Evolutionary conservation across 352 stramenopile genomes (phyloP).

Genomic region (Phytophthora fragariae): DNA sequence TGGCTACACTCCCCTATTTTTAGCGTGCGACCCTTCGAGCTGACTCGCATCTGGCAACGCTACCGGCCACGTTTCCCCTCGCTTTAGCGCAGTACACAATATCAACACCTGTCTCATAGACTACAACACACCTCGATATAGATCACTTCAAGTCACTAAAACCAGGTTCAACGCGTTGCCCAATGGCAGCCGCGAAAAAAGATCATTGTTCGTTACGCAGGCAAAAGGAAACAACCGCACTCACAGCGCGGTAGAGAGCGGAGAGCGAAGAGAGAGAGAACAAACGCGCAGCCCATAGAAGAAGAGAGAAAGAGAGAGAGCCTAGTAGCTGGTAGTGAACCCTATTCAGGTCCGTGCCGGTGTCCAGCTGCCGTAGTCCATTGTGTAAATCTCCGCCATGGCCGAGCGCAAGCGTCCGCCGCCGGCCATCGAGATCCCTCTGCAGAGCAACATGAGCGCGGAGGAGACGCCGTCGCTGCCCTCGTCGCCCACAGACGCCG

Average conservation of each 20-base stretch:
- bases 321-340: neutral
- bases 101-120: no score
- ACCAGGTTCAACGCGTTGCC: constrained; percentile 1
- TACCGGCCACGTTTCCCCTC: neutral
- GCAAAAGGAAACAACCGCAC: constrained; percentile 16
- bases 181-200: constrained; percentile 22
- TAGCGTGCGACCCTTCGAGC: constrained; percentile 24
- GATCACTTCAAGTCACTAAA: neutral
- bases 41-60: neutral
- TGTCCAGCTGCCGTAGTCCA: neutral
- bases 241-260: constrained; percentile 32
- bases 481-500: constrained; percentile 59
- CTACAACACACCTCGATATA: neutral
- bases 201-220: constrained; percentile 38
- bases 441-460: constrained; percentile 62
- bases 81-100: neutral
- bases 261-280: constrained; percentile 12
- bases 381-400: constrained; percentile 5
- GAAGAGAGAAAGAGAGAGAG: no score
- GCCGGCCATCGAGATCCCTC: constrained; percentile 43
- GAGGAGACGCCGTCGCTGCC: constrained; percentile 59
- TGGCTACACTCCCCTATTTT: constrained; percentile 23
- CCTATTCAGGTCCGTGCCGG: neutral
- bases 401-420: constrained; percentile 10
- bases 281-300: constrained; percentile 2